Evolutionary conservation across 2,329 filamentous ascomycete species (phyloP), one percentile per base, ranked within the genome.

Genomic region (Cladosporium sp.): DNA sequence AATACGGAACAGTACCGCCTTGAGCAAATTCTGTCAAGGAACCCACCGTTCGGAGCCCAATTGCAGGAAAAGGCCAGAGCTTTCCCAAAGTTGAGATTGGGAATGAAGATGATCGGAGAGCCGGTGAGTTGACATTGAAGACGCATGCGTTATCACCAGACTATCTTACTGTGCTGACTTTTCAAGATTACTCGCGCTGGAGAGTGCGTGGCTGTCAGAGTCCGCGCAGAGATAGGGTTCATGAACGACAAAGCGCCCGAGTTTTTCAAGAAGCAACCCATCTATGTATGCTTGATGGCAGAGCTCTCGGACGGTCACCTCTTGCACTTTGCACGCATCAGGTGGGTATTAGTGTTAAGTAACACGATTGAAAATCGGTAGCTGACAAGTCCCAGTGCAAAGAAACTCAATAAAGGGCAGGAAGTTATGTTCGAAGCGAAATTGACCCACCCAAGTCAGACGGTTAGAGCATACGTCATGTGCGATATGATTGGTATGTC

Each of bases 1-100:
- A 74, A 71, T 6, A 79, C 84, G 13, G 87, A 93, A 35, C 78
- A 87, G 24, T 82, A 85, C 54, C 81, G 84, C 24, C 90, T 99
- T 52, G 93, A 97, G 66, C 81, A 85, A 48, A 75, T 91, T 22
- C 71, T 96, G 47, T 87, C 85, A 61, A 87, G 88, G 55, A 91
- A 96, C 63, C 90, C 91, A 0, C 91, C 93, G 0, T 96, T 89
- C 68, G 94, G 93, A 0, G 80, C 83, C 44, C 87, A 86, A 40
- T 69, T 95, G 40, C 75, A 89, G 13, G 82, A 84, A 12, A 77
- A 78, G 19, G 73, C 94, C 9, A 81, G 80, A 1, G 78, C 80
- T 0, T 97, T 97, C 65, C 94, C 94, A 0, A 84, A 83, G 61
- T 74, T 87, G 58, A 75, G 80, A 32, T 75, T 88, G 3, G 77